Evolutionary conservation across 495 filamentous ascomycete genomes (phyloP), one percentile per base, ranked within the genome.

Genomic region (Apiosordaria backusii): DNA sequence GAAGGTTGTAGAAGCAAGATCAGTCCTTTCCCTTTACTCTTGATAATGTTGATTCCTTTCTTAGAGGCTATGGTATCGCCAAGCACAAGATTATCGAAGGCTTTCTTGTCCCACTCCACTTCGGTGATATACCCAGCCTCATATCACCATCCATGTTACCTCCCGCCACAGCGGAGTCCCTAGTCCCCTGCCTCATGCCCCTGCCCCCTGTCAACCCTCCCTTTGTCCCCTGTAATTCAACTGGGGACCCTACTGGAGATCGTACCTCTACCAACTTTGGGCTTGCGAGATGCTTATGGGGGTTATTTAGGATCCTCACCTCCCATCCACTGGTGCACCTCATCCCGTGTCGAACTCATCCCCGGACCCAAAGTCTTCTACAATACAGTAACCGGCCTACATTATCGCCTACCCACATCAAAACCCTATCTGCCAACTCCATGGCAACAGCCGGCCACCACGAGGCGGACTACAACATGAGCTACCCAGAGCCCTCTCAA

Each of bases 401-500:
- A n/a, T n/a, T n/a, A n/a, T n/a, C n/a, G n/a, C n/a, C n/a, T 35
- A 58, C 45, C 29, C 25, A 27, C 15, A 15, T 59, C 62, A 16
- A 25, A 57, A 55, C 57, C 63, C 60, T 22, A 22, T 24, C 16
- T 1, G 21, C n/a, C 57, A 16, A 16, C 26, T 62, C 22, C 67
- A 71, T 71, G 68, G 61, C 67, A 64, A 57, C 45, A 23, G 4
- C 52, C 53, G 64, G 66, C 63, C 74, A 70, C 57, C 71, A 69
- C 68, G 65, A 73, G 54, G 66, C 65, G 50, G 74, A 77, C 50
- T 78, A 77, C 68, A 79, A 69, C 69, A 80, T 78, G 72, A 75
- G 71, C 65, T 82, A 80, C 69, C 76, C 81, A 53, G 80, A 81
- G 35, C 73, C 79, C 26, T 72, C 76, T 9, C 79, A 78, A 60